Conservation (phyloP, 1,284 basidiomycete species). For the Ganoderma multipileum region DNA sequence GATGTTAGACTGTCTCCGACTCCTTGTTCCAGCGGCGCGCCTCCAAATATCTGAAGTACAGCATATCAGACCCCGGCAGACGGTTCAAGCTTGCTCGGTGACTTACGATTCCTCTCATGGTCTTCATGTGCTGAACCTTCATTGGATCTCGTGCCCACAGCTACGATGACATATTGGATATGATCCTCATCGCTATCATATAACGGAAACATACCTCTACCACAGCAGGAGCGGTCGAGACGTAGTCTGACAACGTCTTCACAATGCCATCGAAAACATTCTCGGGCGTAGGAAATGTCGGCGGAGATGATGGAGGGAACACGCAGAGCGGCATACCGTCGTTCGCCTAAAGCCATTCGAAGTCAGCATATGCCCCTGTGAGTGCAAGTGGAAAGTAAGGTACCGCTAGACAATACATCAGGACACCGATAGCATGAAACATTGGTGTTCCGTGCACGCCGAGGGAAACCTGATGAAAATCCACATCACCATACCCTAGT, state of each 20-base stretch:
- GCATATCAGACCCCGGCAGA: no score
- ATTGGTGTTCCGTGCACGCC: conserved; percentile 33
- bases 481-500: conserved; percentile 27
- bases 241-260: conserved; percentile 26
- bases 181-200: background rate
- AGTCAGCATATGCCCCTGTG: background rate
- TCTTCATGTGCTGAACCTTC: conserved; percentile 27
- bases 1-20: conserved; percentile 35
- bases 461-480: conserved; percentile 23
- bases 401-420: conserved; percentile 30
- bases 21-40: conserved; percentile 37
- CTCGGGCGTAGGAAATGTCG: conserved; percentile 34
- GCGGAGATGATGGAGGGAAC: conserved; percentile 31
- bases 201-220: conserved; percentile 33
- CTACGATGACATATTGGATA: conserved; percentile 12
- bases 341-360: conserved; percentile 20
- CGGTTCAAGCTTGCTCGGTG: accelerated
- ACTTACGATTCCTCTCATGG: conserved; percentile 31
- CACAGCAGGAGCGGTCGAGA: conserved; percentile 37
- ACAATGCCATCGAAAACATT: conserved; percentile 31
- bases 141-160: conserved; percentile 30
- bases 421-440: conserved; percentile 37
- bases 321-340: conserved; percentile 29
- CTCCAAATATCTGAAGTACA: conserved; percentile 37
- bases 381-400: background rate